Base-by-base conservation (phyloP, 495 filamentous ascomycete genomes). In the Letharia columbiana region DNA sequence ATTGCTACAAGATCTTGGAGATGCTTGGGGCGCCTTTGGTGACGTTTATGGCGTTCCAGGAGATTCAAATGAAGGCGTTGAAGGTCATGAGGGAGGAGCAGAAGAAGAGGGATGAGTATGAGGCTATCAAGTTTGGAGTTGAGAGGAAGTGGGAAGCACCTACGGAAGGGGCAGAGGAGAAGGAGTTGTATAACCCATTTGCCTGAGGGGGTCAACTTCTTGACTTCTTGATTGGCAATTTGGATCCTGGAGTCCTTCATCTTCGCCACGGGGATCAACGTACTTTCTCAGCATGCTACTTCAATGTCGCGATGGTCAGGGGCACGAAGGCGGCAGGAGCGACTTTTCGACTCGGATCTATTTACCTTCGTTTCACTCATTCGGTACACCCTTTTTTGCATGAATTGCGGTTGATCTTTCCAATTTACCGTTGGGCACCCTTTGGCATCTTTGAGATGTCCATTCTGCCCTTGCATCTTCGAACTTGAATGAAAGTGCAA, bases 1-100 rank as follows among this genome's bases (percentile, higher is more conserved):
- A 85, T 56, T 78, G 78, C 60, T 75, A 79, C 13, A 76, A 78
- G 67, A 76, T 86, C 39, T 75, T 86, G 17, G 79, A 82, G 35
- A 78, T 86, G 75, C 77, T 86, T 13, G 78, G 79, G 37, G 83
- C 80, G 11, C 68, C 77, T 2, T 33, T 73, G 13, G 68, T 66
- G 18, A 77, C 77, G 5, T 73, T 81, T 20, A 59, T 76, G 41
- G 74, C 76, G 3, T 78, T 81, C 61, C 73, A 79, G 44, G 72
- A 76, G 20, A 62, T 82, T 15, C 73, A 75, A 62, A 50, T 73
- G 61, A 70, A 68, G 49, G 72, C 74, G 1, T 45, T 75, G 54
- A 65, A 68, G 37, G 65, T 70, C 44, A 77, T 79, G 70, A 72
- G 71, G 50, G 69, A 73, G n/a, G 66, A 75, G 49, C 68, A 69